Base-by-base conservation (phyloP, 2,329 filamentous ascomycete genomes). In the Colletotrichum camelliae region DNA sequence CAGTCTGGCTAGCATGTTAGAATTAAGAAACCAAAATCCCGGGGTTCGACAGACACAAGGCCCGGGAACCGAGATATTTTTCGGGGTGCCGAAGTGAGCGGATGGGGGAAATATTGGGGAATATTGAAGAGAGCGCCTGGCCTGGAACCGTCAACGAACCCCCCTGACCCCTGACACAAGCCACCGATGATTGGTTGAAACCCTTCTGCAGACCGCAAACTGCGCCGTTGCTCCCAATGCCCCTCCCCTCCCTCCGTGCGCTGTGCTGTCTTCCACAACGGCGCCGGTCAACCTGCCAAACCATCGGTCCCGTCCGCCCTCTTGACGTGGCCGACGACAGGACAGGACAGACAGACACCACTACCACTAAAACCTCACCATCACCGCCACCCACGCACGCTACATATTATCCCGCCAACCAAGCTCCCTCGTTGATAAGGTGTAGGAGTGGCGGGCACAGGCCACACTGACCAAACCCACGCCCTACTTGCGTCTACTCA, bases 31-130 rank as follows among this genome's bases (percentile, higher is more conserved):
- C 43, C 18, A 48, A 18, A 48, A 33, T 52, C 24, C 55, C 18
- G 21, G 70, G 64, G 18, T 39, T 70, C 27, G 5, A n/a, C 13
- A 43, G 31, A 27, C 18, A 48, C 57, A 66, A 73, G 57, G n/a
- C 61, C 71, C 43, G 58, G 71, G 31, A 70, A 64, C 52, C 57
- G 67, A 64, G 29, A 70, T 70, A 48, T 70, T 37, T 58, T 70
- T 58, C 48, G 66, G 71, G 67, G 55, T 37, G 29, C 67, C 57
- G 67, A 70, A 61, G 67, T 70, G 55, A 70, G 57, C n/a, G 21
- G 21, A 48, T 35, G 57, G 67, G 37, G 67, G 60, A 62, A 35
- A 39, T 68, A 58, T 31, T 29, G 52, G 39, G 48, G 43, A 48
- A 48, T 48, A 48, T 48, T 48, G n/a, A 48, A 21, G 10, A 13